phyloP scores from a whole-genome alignment of 176 grass and related monocot genomes.

The Oryza coarctata region DNA sequence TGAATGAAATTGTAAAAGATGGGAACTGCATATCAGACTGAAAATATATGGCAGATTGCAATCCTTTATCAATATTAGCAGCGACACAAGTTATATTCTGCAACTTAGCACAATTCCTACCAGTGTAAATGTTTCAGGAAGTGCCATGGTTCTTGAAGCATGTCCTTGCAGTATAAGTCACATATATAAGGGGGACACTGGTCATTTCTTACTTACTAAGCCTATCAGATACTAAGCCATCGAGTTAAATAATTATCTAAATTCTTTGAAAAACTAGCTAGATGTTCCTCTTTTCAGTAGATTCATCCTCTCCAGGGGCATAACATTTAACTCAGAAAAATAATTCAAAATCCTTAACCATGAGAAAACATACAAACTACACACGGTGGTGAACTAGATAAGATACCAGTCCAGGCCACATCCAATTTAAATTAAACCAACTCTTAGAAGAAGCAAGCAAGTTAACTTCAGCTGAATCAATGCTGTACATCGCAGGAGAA shows the following conservation, averaged over 20 bases:
- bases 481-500: background rate
- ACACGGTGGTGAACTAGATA: background rate
- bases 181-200: background rate
- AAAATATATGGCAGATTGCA: conserved; percentile 7
- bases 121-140: conserved; percentile 6
- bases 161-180: background rate
- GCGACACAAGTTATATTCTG: background rate
- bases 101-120: background rate
- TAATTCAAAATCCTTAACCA: background rate
- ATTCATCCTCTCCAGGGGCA: background rate
- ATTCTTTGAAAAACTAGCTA: background rate
- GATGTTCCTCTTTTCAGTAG: no score
- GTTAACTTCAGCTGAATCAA: background rate
- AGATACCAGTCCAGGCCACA: background rate
- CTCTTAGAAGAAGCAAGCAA: background rate
- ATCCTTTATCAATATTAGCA: background rate
- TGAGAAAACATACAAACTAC: background rate
- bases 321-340: background rate
- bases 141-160: background rate
- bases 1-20: conserved; percentile 1
- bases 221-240: background rate
- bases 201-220: background rate
- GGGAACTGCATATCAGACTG: background rate
- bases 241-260: background rate
- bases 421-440: background rate